Evolutionary conservation across 225 moss, liverwort and hornwort species (phyloP), one percentile per base, ranked within the genome.

Genomic region (Takakia lepidozioides): DNA sequence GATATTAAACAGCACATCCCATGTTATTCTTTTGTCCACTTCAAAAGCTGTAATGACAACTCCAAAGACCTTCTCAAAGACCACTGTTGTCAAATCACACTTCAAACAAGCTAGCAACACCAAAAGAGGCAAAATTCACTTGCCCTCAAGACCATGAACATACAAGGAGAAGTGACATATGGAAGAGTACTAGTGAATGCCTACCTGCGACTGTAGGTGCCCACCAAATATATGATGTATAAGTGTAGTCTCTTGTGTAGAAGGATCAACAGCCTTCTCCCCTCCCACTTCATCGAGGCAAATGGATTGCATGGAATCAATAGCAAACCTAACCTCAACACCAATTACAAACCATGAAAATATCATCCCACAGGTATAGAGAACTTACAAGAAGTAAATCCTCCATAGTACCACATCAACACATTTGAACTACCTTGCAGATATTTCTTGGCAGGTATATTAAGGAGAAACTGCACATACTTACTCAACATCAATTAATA

Each of bases 201-300:
- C 55, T 60, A 93, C 93, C 88, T 89, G 86, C 38, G 93, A 93
- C 53, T 88, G 88, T 56, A 89, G 68, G 66, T 76, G 62, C 46
- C 93, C 93, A 67, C 93, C 93, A 66, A 89, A 93, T 49, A 86
- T 84, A 45, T 86, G 72, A 57, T 93, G 83, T 25, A 89, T 73
- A 30, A 93, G 66, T 21, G 93, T 89, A 23, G 93, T 86, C 74
- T 86, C 81, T 60, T 84, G 88, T 37, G 76, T 67, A 59, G 71
- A 78, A 49, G 68, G 49, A 66, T 89, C 82, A 25, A 84, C 76
- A 51, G 62, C 60, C 60, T 80, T 80, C 52, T 82, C 86, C 55
- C 93, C 93, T 57, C 86, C 93, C 66, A 69, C 81, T 71, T 74
- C 81, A 73, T 84, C 70, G 35, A 93, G 70, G 67, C 81, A 93